phyloP scores from a whole-genome alignment of 2,329 filamentous ascomycete genomes.

The Alternaria burnsii region DNA sequence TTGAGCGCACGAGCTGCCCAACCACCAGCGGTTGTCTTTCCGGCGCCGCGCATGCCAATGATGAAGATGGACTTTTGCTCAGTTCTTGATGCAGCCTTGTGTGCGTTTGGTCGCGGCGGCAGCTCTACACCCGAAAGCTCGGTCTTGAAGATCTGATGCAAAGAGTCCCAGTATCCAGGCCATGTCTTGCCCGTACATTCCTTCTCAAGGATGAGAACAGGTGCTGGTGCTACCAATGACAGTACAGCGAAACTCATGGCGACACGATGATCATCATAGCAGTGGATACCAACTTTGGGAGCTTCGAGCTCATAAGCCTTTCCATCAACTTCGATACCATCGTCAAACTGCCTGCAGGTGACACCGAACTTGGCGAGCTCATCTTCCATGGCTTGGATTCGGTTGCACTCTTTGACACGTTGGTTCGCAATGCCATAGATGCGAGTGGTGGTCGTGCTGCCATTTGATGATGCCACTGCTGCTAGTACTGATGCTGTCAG shows the following conservation, averaged over 20 bases:
- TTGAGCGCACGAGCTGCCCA: constrained; percentile 82
- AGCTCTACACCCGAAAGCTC: constrained; percentile 77
- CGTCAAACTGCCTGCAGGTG: constrained; percentile 83
- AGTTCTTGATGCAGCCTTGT: constrained; percentile 34
- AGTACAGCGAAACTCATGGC: constrained; percentile 98
- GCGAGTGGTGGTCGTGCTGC: constrained; percentile 70
- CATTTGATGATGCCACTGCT: constrained; percentile 80
- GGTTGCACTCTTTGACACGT: constrained; percentile 96
- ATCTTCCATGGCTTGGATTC: constrained; percentile 93
- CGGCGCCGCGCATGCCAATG: constrained; percentile 96
- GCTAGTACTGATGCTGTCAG: constrained; percentile 92
- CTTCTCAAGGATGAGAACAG: constrained; percentile 83
- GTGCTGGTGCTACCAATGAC: constrained; percentile 72
- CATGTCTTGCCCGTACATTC: constrained; percentile 97
- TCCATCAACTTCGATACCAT: constrained; percentile 83
- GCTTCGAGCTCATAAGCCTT: constrained; percentile 60
- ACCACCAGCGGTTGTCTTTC: constrained; percentile 90
- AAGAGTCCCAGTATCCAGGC: constrained; percentile 97
- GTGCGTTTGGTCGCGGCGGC: constrained; percentile 45
- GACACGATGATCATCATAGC: constrained; percentile 97
- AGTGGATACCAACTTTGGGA: constrained; percentile 75
- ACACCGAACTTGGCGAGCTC: constrained; percentile 95
- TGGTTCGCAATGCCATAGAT: constrained; percentile 98
- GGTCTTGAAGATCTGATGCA: constrained; percentile 80
- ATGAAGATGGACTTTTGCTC: constrained; percentile 80